These are phyloP conservation scores for Paecilomyces variotii DNA, from an alignment of 2,329 filamentous ascomycete genomes.

Conservation along the genomic window DNA sequence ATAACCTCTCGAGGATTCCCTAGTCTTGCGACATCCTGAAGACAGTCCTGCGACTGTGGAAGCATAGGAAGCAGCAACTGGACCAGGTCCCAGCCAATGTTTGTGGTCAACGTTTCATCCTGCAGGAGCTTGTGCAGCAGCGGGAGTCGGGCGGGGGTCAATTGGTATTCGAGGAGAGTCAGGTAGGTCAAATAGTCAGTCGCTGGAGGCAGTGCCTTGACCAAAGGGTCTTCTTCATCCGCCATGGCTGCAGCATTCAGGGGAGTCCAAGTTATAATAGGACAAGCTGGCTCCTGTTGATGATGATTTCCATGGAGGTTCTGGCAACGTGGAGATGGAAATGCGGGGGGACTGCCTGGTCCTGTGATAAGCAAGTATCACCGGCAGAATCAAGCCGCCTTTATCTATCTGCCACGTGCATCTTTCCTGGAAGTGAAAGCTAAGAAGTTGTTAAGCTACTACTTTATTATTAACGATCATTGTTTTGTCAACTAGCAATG, in stretches of 20 bases:
- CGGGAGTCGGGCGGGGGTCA: slow-evolving; percentile 50
- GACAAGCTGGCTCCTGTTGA: not conserved
- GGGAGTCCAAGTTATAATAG: not conserved
- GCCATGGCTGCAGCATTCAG: slow-evolving; percentile 11
- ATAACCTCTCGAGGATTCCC: slow-evolving; percentile 60
- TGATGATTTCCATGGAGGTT: not conserved
- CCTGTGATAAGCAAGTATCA: slow-evolving; percentile 3
- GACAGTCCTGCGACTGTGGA: slow-evolving; percentile 49
- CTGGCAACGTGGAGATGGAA: not conserved
- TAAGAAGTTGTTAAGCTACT: not conserved
- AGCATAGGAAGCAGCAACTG: slow-evolving; percentile 54
- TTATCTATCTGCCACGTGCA: not conserved
- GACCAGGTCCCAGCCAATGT: slow-evolving; percentile 61
- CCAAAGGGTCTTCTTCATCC: slow-evolving; percentile 40
- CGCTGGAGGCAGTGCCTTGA: slow-evolving; percentile 52
- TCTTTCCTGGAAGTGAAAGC: not conserved
- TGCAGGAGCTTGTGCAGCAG: slow-evolving; percentile 52
- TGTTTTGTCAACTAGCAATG: no score
- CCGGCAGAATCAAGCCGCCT: slow-evolving; percentile 6
- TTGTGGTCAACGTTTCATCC: slow-evolving; percentile 52
- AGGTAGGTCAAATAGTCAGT: slow-evolving; percentile 61
- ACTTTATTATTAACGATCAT: no score
- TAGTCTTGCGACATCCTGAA: slow-evolving; percentile 53
- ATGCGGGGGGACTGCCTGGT: not conserved
- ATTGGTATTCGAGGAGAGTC: slow-evolving; percentile 57